Evolutionary conservation across 2,329 filamentous ascomycete species (phyloP).

Genomic region (Microascus cirrosus): DNA sequence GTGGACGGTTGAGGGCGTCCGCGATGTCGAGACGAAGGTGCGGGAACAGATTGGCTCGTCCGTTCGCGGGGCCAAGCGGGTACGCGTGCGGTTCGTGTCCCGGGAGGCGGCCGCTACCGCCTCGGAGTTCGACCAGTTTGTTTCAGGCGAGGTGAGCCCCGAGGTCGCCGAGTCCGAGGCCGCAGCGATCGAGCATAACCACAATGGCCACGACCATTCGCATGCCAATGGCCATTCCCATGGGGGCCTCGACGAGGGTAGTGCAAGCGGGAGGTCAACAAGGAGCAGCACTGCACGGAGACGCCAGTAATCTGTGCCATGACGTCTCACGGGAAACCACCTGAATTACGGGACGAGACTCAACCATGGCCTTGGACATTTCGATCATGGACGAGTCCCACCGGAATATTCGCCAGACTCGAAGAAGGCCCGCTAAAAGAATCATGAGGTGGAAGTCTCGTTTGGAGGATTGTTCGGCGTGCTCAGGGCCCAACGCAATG

Average conservation of each 20-base stretch:
- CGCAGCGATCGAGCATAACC: constrained; percentile 27
- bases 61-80: constrained; percentile 72
- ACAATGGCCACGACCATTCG: constrained; percentile 21
- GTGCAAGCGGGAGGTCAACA: background rate
- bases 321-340: background rate
- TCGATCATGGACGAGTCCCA: too few species aligned
- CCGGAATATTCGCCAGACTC: too few species aligned
- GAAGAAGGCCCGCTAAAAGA: too few species aligned
- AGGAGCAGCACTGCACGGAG: background rate
- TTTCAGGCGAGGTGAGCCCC: constrained; percentile 53
- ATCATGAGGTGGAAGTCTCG: too few species aligned
- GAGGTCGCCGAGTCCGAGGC: constrained; percentile 30
- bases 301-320: background rate
- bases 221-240: constrained; percentile 10
- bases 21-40: constrained; percentile 61
- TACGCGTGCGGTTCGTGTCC: constrained; percentile 75
- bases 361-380: too few species aligned
- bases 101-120: constrained; percentile 39
- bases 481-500: background rate
- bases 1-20: constrained; percentile 65
- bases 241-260: constrained; percentile 1
- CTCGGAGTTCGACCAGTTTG: constrained; percentile 63
- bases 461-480: too few species aligned
- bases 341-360: too few species aligned
- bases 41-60: constrained; percentile 62